Evolutionary conservation across 2,329 filamentous ascomycete genomes (phyloP).

Genomic region (Decorospora gaudefroyi): DNA sequence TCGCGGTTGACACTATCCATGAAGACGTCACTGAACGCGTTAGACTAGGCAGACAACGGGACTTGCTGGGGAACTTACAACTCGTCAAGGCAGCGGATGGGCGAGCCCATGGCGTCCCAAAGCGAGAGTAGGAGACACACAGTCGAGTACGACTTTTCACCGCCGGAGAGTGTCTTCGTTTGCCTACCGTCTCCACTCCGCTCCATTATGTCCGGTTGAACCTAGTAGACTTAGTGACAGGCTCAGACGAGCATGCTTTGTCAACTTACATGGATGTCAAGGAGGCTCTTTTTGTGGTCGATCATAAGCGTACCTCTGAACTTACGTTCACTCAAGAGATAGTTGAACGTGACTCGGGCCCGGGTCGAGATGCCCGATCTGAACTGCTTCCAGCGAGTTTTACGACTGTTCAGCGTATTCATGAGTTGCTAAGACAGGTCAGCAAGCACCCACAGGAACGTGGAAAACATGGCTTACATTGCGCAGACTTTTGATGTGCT

Average conservation of each 20-base stretch:
- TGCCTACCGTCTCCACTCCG: conserved; percentile 72
- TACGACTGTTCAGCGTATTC: conserved; percentile 68
- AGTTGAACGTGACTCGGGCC: conserved; percentile 83
- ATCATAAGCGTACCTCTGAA: conserved; percentile 82
- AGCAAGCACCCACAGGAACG: not conserved
- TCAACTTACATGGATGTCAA: conserved; percentile 71
- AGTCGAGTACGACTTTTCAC: conserved; percentile 97
- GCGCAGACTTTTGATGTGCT: conserved; percentile 21
- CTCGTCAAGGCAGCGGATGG: conserved; percentile 91
- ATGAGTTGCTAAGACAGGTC: conserved; percentile 54
- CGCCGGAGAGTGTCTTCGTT: conserved; percentile 90
- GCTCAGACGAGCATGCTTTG: not conserved
- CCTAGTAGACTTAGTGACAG: conserved; percentile 41
- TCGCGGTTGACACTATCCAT: conserved; percentile 98
- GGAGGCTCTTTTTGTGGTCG: conserved; percentile 72
- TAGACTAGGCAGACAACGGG: conserved; percentile 17
- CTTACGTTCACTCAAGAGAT: conserved; percentile 83
- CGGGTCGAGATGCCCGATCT: conserved; percentile 83
- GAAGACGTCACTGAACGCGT: conserved; percentile 73
- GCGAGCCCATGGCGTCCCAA: conserved; percentile 98
- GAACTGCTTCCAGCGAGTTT: conserved; percentile 78
- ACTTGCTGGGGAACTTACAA: conserved; percentile 60
- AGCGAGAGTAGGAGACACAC: conserved; percentile 90
- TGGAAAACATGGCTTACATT: conserved; percentile 17
- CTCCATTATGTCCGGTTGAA: conserved; percentile 71